Conservation (phyloP, 768 basidiomycete species). For the Lentinula aciculospora region DNA sequence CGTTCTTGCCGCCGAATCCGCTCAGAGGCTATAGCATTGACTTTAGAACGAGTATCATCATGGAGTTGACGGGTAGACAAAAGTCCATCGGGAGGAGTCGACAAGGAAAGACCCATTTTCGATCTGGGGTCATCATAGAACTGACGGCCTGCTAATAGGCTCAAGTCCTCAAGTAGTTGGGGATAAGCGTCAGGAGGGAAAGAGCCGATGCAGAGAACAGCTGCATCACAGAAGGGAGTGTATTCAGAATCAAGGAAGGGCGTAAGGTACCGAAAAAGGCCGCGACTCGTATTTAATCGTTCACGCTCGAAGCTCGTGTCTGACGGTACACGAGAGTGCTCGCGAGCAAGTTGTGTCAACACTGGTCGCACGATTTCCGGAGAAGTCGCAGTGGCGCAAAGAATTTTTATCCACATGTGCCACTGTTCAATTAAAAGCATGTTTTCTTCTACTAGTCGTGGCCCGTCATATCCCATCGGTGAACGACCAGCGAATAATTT, state of each 20-base stretch:
- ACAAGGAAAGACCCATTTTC: conserved; percentile 32
- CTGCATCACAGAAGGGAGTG: conserved; percentile 76
- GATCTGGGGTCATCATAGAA: conserved; percentile 71
- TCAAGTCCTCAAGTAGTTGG: conserved; percentile 79
- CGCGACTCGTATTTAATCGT: conserved; percentile 74
- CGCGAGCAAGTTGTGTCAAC: conserved; percentile 50
- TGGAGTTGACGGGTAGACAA: conserved; percentile 53
- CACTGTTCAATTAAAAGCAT: conserved; percentile 66
- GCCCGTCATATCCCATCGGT: conserved; percentile 10
- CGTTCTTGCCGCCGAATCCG: conserved; percentile 71
- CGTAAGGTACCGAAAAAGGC: conserved; percentile 78
- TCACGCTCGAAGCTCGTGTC: conserved; percentile 68
- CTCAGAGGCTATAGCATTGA: conserved; percentile 38
- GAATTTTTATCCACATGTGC: conserved; percentile 77
- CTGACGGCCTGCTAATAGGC: conserved; percentile 72
- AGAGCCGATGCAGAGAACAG: conserved; percentile 84
- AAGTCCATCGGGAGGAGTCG: conserved; percentile 26
- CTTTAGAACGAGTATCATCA: conserved; percentile 54
- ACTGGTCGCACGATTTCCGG: conserved; percentile 54
- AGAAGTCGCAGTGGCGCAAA: conserved; percentile 76
- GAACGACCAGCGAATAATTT: conserved; percentile 44
- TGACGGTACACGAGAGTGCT: conserved; percentile 66
- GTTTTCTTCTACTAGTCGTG: conserved; percentile 22
- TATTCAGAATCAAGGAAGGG: conserved; percentile 88
- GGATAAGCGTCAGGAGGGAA: conserved; percentile 76